Percentiles rank a stretch among this genome's conserved stretches.
Evolutionary conservation across 257 asterid species (phyloP).

Genomic region (Rhazya stricta): DNA sequence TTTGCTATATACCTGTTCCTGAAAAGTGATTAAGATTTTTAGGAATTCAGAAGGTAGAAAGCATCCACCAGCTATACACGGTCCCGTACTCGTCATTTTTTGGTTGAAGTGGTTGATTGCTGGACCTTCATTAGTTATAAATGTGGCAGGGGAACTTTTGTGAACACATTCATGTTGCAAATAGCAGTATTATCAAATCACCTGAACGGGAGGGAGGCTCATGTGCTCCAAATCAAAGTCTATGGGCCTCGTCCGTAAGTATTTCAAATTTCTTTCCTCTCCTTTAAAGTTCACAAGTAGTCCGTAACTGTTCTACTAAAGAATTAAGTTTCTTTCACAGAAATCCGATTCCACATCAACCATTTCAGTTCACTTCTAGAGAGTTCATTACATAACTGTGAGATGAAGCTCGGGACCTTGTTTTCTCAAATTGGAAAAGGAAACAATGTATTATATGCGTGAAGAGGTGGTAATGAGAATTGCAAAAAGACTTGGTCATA

Average conservation of each 20-base stretch:
- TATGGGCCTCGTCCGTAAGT: constrained; percentile 91
- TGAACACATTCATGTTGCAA: constrained; percentile 94
- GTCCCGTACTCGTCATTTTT: not conserved
- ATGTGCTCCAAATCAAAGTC: constrained; percentile 91
- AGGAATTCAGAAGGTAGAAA: not conserved
- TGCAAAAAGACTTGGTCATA: not conserved
- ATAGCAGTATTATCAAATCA: constrained; percentile 76
- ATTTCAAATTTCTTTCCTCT: not conserved
- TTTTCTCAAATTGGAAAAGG: not conserved
- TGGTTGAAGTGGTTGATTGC: constrained; percentile 1
- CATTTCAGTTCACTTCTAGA: constrained; percentile 80
- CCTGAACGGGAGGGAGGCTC: constrained; percentile 92
- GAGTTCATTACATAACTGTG: constrained; percentile 68
- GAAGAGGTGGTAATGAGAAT: not conserved
- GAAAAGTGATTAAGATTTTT: not conserved
- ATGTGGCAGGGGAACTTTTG: constrained; percentile 77
- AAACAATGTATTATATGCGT: not conserved
- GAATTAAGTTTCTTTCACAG: constrained; percentile 39
- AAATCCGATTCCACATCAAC: constrained; percentile 85
- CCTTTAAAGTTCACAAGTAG: not conserved
- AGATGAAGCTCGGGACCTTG: constrained; percentile 41
- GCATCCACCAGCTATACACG: not conserved
- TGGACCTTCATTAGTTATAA: not conserved
- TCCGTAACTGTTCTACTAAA: not conserved
- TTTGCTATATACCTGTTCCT: not conserved